Percentiles rank a stretch among this genome's conserved stretches.
phyloP scores from a whole-genome alignment of 2,329 filamentous ascomycete species.

The Fusarium multiceps region DNA sequence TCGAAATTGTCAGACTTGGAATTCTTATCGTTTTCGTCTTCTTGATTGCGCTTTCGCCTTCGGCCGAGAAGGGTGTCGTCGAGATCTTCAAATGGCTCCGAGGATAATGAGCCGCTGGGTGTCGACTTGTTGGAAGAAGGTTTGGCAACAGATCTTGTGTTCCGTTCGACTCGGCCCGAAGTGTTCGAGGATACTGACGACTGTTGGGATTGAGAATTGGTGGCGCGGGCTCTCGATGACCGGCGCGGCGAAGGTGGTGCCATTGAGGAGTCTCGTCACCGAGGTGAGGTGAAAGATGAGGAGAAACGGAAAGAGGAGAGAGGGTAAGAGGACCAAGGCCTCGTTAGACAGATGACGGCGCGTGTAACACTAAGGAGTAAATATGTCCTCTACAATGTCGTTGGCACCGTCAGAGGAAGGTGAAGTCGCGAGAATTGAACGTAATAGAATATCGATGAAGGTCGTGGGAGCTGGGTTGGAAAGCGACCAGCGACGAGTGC shows the following conservation, averaged over 20 bases:
- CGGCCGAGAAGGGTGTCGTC: slow-evolving; percentile 79
- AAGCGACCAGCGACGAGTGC: slow-evolving; percentile 34
- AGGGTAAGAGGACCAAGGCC: slow-evolving; percentile 1
- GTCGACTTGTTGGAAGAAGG: slow-evolving; percentile 80
- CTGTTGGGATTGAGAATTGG: slow-evolving; percentile 79
- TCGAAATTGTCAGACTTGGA: slow-evolving; percentile 57
- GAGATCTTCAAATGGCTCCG: slow-evolving; percentile 73
- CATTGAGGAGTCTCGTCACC: slow-evolving; percentile 58
- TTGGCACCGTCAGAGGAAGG: slow-evolving; percentile 10
- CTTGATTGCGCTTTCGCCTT: slow-evolving; percentile 80
- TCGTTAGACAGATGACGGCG: slow-evolving; percentile 3
- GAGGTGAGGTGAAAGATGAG: slow-evolving; percentile 47
- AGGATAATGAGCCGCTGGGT: slow-evolving; percentile 78
- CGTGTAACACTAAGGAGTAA: slow-evolving; percentile 7
- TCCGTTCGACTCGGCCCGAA: slow-evolving; percentile 80
- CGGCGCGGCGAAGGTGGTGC: slow-evolving; percentile 79
- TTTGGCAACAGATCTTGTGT: slow-evolving; percentile 77
- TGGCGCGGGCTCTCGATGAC: slow-evolving; percentile 88
- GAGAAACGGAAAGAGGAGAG: slow-evolving; percentile 17
- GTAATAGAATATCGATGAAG: slow-evolving; percentile 27
- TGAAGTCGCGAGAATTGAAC: slow-evolving; percentile 37
- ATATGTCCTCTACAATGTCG: background rate
- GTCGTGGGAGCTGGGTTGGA: slow-evolving; percentile 31
- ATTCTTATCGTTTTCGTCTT: slow-evolving; percentile 66
- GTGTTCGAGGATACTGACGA: slow-evolving; percentile 84